Conservation (phyloP, 306 rosid species). For the Prunus armeniaca region DNA sequence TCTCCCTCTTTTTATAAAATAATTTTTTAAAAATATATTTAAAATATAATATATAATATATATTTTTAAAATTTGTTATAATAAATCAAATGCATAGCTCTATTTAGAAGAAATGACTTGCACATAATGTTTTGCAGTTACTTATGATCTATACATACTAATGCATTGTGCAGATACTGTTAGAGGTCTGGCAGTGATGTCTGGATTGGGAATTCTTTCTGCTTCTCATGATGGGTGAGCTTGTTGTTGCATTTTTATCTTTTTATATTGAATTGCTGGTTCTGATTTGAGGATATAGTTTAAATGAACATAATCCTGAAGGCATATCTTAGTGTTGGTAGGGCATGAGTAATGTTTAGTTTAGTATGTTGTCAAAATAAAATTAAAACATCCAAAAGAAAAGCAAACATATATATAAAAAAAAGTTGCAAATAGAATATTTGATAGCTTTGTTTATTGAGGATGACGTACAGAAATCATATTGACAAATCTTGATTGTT, state of each 20-base stretch:
- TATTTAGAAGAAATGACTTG: not conserved
- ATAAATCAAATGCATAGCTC: not conserved
- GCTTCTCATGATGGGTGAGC: conserved; percentile 95
- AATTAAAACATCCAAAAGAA: not conserved
- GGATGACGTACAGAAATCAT: not conserved
- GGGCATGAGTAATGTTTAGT: not conserved
- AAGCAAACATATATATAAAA: not conserved
- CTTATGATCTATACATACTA: conserved; percentile 21
- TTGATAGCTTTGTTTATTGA: not conserved
- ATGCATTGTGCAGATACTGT: conserved; percentile 71
- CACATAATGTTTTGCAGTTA: conserved; percentile 9
- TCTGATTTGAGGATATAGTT: not conserved
- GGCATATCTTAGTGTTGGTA: not conserved
- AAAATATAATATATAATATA: too few relatives aligned
- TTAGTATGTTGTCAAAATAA: not conserved
- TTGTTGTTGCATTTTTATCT: conserved; percentile 15
- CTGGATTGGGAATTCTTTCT: conserved; percentile 82
- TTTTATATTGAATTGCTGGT: not conserved
- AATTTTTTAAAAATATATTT: fast-evolving
- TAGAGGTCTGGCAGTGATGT: conserved; percentile 82
- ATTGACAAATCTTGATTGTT: not conserved
- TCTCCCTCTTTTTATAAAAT: not conserved
- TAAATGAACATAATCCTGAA: not conserved
- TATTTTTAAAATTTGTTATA: too few relatives aligned
- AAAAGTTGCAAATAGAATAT: not conserved